A percentile compares a stretch with the other conserved stretches of the same genome.
Evolutionary conservation across 2,329 filamentous ascomycete genomes (phyloP).

Genomic region (Pseudocercospora fijiensis): DNA sequence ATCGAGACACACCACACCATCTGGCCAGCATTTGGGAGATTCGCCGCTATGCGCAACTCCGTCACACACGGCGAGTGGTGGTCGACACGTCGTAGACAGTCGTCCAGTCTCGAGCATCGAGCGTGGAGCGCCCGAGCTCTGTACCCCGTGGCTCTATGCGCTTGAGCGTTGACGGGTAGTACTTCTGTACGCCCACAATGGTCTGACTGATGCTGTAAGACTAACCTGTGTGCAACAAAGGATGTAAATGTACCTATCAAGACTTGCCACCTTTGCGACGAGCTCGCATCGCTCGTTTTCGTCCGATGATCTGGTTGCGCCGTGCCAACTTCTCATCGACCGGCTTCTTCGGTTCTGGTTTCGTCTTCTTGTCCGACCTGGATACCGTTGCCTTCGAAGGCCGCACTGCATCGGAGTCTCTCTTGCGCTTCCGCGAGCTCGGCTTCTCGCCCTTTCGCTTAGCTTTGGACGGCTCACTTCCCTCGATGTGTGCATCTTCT

Average conservation of each 20-base stretch:
- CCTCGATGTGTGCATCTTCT: slow-evolving; percentile 16
- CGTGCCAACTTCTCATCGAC: slow-evolving; percentile 58
- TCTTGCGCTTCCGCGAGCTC: slow-evolving; percentile 43
- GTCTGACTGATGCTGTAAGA: slow-evolving; percentile 17
- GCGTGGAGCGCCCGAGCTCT: no score
- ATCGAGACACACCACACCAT: no score
- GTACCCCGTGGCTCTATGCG: slow-evolving; percentile 13
- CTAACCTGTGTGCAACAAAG: slow-evolving; percentile 16
- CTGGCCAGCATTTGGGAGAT: no score
- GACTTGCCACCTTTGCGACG: slow-evolving; percentile 31
- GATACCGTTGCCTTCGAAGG: slow-evolving; percentile 17
- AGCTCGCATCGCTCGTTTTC: slow-evolving; percentile 72
- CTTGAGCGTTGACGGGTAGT: slow-evolving; percentile 22
- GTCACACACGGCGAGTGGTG: no score
- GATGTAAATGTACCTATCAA: slow-evolving; percentile 20
- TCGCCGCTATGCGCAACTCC: no score
- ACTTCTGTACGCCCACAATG: slow-evolving; percentile 13
- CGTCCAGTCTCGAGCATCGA: no score
- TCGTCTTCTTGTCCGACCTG: slow-evolving; percentile 32
- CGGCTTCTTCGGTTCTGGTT: slow-evolving; percentile 34
- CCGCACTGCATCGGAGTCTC: slow-evolving; percentile 32
- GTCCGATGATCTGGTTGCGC: slow-evolving; percentile 76
- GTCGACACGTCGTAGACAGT: no score
- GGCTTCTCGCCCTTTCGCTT: slow-evolving; percentile 26
- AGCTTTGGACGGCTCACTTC: slow-evolving; percentile 18